Conservation (phyloP, 2,329 filamentous ascomycete species). For the Talaromyces sp. region DNA sequence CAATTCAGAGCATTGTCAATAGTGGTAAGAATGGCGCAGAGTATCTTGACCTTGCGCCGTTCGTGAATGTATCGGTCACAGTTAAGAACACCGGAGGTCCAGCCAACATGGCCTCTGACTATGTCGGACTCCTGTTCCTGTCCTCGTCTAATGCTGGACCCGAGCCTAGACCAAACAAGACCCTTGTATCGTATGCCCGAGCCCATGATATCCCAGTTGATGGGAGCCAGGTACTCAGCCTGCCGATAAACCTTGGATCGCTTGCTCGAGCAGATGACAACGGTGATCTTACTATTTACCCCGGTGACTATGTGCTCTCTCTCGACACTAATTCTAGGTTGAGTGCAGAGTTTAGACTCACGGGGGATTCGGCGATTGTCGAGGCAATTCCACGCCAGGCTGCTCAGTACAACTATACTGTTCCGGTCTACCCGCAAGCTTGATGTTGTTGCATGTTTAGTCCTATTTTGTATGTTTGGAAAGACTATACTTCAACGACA, state of each 20-base stretch:
- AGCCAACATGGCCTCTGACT: not conserved
- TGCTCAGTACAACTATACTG: too few species aligned
- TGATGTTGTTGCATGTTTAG: not conserved
- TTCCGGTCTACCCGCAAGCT: too few species aligned
- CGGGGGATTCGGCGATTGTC: not conserved
- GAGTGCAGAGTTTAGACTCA: not conserved
- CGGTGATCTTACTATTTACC: slow-evolving; percentile 12
- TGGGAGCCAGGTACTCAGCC: not conserved
- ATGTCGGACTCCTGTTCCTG: not conserved
- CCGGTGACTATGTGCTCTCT: slow-evolving; percentile 11
- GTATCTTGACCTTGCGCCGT: not conserved
- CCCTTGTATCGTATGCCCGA: slow-evolving; percentile 10
- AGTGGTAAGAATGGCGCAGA: not conserved
- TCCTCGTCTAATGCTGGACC: slow-evolving; percentile 4
- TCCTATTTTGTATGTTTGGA: not conserved
- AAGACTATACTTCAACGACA: too few species aligned
- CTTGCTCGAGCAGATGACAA: slow-evolving; percentile 13
- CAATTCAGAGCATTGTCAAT: not conserved
- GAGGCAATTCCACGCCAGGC: not conserved
- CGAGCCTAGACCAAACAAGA: slow-evolving; percentile 9
- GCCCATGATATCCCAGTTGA: slow-evolving; percentile 1
- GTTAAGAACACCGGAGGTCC: not conserved
- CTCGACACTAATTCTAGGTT: slow-evolving; percentile 3
- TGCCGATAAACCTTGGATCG: slow-evolving; percentile 11
- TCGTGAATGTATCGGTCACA: not conserved